Percentiles rank a stretch among this genome's conserved stretches.
These are phyloP conservation scores for Pneumocystis wakefieldiae DNA, from an alignment of 1,139 yeast genomes.

Conservation along the genomic window DNA sequence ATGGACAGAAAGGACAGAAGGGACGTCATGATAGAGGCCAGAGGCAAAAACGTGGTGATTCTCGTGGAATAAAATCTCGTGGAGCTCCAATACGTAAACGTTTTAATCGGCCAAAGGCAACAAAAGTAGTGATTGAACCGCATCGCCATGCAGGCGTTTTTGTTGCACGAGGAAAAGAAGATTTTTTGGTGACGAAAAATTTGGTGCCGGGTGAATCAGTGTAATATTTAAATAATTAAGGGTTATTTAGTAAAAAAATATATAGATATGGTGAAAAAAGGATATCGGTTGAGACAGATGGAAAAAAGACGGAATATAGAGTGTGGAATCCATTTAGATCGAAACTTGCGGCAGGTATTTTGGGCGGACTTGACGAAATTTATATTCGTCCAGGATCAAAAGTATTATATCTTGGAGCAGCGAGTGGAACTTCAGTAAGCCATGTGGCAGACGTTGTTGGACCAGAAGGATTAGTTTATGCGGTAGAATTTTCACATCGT, in stretches of 20 bases:
- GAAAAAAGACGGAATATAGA: slow-evolving; percentile 90
- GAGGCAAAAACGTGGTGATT: slow-evolving; percentile 23
- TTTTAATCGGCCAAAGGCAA: slow-evolving; percentile 42
- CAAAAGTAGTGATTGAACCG: slow-evolving; percentile 93
- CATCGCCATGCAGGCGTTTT: slow-evolving; percentile 89
- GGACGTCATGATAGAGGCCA: slow-evolving; percentile 17
- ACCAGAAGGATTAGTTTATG: slow-evolving; percentile 96
- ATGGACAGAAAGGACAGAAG: neutral
- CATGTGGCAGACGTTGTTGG: slow-evolving; percentile 98
- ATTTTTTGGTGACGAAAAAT: slow-evolving; percentile 90
- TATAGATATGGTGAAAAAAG: slow-evolving; percentile 49
- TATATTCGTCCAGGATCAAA: slow-evolving; percentile 97
- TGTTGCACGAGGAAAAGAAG: slow-evolving; percentile 99
- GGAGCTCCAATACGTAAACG: slow-evolving; percentile 53
- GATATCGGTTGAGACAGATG: slow-evolving; percentile 77
- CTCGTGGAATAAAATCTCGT: slow-evolving; percentile 30
- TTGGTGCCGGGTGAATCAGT: slow-evolving; percentile 93
- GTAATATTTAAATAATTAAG: slow-evolving; percentile 38
- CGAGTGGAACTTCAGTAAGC: slow-evolving; percentile 97
- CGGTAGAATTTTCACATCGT: slow-evolving; percentile 98
- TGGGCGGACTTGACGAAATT: slow-evolving; percentile 98
- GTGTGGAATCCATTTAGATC: slow-evolving; percentile 99
- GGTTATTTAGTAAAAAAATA: neutral
- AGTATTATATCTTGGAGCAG: slow-evolving; percentile 96
- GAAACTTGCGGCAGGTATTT: slow-evolving; percentile 97